These are phyloP conservation scores for Viola pubescens DNA, from an alignment of 441 rosid species.

Conservation along the genomic window DNA sequence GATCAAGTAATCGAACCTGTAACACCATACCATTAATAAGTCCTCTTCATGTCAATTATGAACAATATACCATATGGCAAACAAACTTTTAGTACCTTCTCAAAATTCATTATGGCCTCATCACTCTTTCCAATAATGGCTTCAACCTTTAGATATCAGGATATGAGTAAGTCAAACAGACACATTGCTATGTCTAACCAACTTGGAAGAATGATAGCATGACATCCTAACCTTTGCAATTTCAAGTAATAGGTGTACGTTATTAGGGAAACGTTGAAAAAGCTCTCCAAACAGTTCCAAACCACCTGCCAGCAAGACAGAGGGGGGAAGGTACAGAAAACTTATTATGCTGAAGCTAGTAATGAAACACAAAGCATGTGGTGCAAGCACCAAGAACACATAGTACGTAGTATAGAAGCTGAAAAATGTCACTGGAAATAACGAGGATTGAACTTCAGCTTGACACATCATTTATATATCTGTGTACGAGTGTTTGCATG, in stretches of 20 bases:
- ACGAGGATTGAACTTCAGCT: too few species aligned
- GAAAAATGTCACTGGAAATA: neutral
- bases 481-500: too few species aligned
- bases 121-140: conserved; percentile 93
- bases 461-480: too few species aligned
- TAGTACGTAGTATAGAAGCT: conserved; percentile 1
- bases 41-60: neutral
- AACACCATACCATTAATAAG: conserved; percentile 16
- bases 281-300: conserved; percentile 81
- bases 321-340: neutral
- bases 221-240: conserved; percentile 66
- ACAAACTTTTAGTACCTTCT: conserved; percentile 50
- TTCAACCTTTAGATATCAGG: conserved; percentile 53
- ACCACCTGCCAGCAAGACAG: conserved; percentile 52
- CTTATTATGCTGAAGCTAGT: too few species aligned
- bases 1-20: conserved; percentile 92
- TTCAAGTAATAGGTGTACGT: conserved; percentile 81
- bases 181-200: neutral
- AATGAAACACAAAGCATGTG: too few species aligned
- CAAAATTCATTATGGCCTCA: conserved; percentile 80
- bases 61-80: conserved; percentile 9
- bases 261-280: conserved; percentile 78
- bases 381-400: too few species aligned
- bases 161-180: conserved; percentile 21
- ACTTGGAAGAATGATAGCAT: neutral